Percentiles rank a stretch among this genome's conserved stretches.
Evolutionary conservation across 805 yeast species (phyloP).

Genomic region (Barnettozyma salicaria): DNA sequence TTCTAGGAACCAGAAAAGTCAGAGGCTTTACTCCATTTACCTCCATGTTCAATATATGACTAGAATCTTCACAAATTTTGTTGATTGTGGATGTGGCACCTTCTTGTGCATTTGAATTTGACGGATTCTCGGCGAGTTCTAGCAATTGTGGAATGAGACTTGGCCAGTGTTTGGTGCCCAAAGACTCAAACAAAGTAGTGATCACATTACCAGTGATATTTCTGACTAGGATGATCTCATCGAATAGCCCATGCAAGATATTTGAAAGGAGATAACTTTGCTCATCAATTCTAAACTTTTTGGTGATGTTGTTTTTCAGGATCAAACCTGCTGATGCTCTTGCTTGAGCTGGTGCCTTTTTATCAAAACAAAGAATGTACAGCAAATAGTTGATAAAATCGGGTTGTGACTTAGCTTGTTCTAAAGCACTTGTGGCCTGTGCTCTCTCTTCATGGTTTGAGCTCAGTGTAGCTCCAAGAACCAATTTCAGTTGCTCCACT

Average conservation of each 20-base stretch:
- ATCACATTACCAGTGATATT: slow-evolving; percentile 89
- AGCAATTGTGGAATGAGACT: slow-evolving; percentile 62
- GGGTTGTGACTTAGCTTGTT: slow-evolving; percentile 61
- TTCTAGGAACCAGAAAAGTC: slow-evolving; percentile 57
- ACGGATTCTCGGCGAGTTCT: slow-evolving; percentile 47
- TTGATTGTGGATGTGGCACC: slow-evolving; percentile 78
- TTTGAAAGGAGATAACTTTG: slow-evolving; percentile 32
- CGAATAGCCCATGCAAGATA: slow-evolving; percentile 44
- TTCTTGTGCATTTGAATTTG: slow-evolving; percentile 37
- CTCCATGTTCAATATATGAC: slow-evolving; percentile 55
- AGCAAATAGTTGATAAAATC: slow-evolving; percentile 80
- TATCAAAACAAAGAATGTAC: slow-evolving; percentile 55
- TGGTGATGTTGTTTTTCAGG: slow-evolving; percentile 69
- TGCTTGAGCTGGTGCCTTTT: slow-evolving; percentile 42
- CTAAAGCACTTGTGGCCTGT: slow-evolving; percentile 68
- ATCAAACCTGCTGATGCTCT: slow-evolving; percentile 87
- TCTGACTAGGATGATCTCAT: slow-evolving; percentile 55
- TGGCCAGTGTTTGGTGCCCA: slow-evolving; percentile 73
- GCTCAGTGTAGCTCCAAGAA: slow-evolving; percentile 69
- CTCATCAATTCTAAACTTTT: slow-evolving; percentile 28
- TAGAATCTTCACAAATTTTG: slow-evolving; percentile 88
- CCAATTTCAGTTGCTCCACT: slow-evolving; percentile 55
- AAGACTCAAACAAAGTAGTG: slow-evolving; percentile 66
- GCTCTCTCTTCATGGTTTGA: slow-evolving; percentile 46
- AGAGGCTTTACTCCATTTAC: slow-evolving; percentile 63